phyloP scores from a whole-genome alignment of 495 filamentous ascomycete species.

The Neurospora discreta region DNA sequence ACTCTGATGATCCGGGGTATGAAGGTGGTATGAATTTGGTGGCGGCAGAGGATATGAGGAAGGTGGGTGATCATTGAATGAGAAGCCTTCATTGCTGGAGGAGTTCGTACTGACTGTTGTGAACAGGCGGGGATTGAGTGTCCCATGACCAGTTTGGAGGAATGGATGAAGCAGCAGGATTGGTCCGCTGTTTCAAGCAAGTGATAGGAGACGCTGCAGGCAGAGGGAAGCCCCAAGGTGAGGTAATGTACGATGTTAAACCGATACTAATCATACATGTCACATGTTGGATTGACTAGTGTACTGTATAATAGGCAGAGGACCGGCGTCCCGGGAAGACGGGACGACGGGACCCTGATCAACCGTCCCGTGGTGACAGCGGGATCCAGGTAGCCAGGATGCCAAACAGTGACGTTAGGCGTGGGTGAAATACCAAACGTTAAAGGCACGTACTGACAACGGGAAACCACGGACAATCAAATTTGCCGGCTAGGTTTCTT shows the following conservation, averaged over 20 bases:
- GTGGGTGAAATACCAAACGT: too few species aligned
- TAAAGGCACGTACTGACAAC: neutral
- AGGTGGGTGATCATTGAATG: conserved; percentile 14
- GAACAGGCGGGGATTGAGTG: conserved; percentile 22
- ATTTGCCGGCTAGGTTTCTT: neutral
- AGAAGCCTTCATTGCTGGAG: neutral
- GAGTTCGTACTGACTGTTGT: neutral
- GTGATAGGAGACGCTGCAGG: neutral
- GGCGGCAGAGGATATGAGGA: conserved; percentile 27
- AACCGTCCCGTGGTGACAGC: neutral
- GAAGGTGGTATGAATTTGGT: conserved; percentile 28
- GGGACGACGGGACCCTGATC: neutral
- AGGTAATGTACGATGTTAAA: neutral
- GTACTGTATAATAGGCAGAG: too few species aligned
- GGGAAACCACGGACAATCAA: neutral
- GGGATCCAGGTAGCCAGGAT: neutral
- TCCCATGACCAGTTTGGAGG: conserved; percentile 21
- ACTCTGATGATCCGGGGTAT: conserved; percentile 29
- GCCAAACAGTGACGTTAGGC: neutral
- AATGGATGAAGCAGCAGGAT: conserved; percentile 17
- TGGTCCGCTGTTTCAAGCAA: conserved; percentile 12
- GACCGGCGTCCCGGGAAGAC: neutral
- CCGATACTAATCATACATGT: neutral
- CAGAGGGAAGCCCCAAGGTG: neutral
- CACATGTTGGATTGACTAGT: neutral